Evolutionary conservation across 2,329 filamentous ascomycete genomes (phyloP), one percentile per base, ranked within the genome.

Genomic region (Macrophomina phaseolina): DNA sequence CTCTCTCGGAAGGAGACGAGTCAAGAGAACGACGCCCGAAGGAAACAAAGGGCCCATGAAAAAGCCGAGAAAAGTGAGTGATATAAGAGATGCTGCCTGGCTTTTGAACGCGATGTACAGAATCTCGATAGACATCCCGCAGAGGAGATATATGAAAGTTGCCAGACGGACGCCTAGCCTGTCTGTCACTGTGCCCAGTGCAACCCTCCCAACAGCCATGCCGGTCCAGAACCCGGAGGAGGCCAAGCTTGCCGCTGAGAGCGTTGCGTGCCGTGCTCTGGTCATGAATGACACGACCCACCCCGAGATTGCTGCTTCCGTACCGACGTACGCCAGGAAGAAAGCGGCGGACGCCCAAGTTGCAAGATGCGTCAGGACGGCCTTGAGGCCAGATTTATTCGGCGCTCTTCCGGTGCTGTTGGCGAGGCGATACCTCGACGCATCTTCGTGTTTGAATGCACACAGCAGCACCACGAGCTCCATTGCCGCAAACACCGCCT

Each of bases 281-380:
- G 73, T 72, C 80, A 83, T 83, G 72, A 81, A 84, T 0, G 80
- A 78, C 1, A 82, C 77, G 9, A 83, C 75, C 82, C 82, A 84
- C 38, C 81, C 81, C 2, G 80, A 82, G 0, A 83, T 80, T 0
- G 78, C 78, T 23, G 77, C 77, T 67, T 84, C 82, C 16, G 79
- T 81, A 16, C 81, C 81, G 4, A 83, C 78, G 67, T 82, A 82
- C 4, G 78, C 74, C 9, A 83, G 77, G 66, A 81, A 81, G 68
- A 80, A 83, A 0, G 73, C 71, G 1, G 80, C 79, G 45, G 80
- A 82, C 11, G 80, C 70, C 79, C 80, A 82, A 0, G 76, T 79
- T 0, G 77, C 79, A 0, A 66, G 71, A 46, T 78, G 71, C 1
- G 53, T 72, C 66, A 82, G 73, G 7, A 80, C 71, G 7, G 69